Evolutionary conservation across 2,329 filamentous ascomycete genomes (phyloP).

Genomic region (Ophiostoma sp.): DNA sequence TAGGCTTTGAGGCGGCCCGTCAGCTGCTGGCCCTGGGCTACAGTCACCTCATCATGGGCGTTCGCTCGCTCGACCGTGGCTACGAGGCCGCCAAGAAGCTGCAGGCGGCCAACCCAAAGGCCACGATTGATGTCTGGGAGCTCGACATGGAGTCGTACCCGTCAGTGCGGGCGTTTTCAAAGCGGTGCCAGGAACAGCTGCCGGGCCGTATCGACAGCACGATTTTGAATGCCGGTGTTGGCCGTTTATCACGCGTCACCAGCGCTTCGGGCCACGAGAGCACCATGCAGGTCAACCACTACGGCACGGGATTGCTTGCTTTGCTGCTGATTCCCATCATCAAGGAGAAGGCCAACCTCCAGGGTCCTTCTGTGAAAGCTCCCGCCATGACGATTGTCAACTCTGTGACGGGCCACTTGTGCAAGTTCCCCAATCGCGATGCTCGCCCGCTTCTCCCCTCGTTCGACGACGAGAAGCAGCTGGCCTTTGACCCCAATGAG

Average conservation of each 20-base stretch:
- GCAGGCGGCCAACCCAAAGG: constrained; percentile 20
- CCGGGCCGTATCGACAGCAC: constrained; percentile 21
- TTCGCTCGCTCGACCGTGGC: constrained; percentile 25
- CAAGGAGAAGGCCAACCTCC: background rate
- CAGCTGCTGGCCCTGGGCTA: constrained; percentile 29
- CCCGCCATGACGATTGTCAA: constrained; percentile 31
- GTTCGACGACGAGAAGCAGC: constrained; percentile 14
- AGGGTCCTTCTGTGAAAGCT: background rate
- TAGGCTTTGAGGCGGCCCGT: constrained; percentile 27
- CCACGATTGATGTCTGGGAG: constrained; percentile 40
- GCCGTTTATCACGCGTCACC: constrained; percentile 27
- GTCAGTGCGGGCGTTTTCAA: constrained; percentile 40
- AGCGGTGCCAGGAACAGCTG: constrained; percentile 16
- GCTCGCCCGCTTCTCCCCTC: constrained; percentile 29
- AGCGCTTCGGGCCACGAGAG: constrained; percentile 33
- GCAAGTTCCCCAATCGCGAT: constrained; percentile 28
- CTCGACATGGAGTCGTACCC: constrained; percentile 42
- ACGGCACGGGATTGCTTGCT: constrained; percentile 36
- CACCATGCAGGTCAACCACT: constrained; percentile 39
- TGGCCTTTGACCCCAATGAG: constrained; percentile 11
- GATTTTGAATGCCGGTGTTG: constrained; percentile 24
- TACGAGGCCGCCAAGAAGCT: constrained; percentile 24
- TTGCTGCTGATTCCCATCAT: constrained; percentile 50
- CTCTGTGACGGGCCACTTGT: constrained; percentile 32
- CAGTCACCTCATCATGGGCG: constrained; percentile 27